Base-by-base conservation (phyloP, 179 eudicot genomes). In the Nepenthes alata region DNA sequence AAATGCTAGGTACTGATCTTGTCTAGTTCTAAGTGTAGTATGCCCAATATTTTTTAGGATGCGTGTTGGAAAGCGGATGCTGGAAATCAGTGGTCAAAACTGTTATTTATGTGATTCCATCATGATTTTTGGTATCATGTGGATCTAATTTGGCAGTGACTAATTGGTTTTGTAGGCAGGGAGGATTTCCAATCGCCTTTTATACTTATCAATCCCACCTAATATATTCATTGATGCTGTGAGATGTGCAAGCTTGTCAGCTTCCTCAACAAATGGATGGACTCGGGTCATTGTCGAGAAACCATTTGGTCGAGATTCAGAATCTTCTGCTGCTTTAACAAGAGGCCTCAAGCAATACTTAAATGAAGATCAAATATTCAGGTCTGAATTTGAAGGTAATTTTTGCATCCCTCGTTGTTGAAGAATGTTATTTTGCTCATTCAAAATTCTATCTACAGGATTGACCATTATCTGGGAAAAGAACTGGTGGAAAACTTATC, bases 231-330 rank as follows among this genome's bases (percentile, higher is more conserved):
- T 83, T 37, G 85, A 86, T 73, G 95, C 96, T 57, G 98, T 93
- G 49, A 81, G 64, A 77, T 83, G 90, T 54, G 93, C 96, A 6
- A 93, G 96, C 72, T 63, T 65, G 35, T 93, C 95, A 39, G 86
- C 98, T 49, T 89, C 98, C 25, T 78, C 98, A 56, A 73, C 81
- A 38, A 70, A 68, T 74, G 98, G 96, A 56, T 93, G 96, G 98
- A 93, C 96, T 3, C 73, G 96, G 68, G 98, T 93, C 71, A 93
- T 93, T 61, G 98, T 93, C 13, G 98, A 93, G 80, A 93, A 93
- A 70, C 96, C 96, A 25, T 89, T 93, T 79, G 98, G 98, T 6
- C 85, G 98, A 41, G 96, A 89, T 82, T 83, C 95, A 47, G 96
- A 83, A 59, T 89, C 98, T 47, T 93, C 98, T 44, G 98, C 98